Conservation (phyloP, 768 basidiomycete species). For the Guyanaporus albipodus region DNA sequence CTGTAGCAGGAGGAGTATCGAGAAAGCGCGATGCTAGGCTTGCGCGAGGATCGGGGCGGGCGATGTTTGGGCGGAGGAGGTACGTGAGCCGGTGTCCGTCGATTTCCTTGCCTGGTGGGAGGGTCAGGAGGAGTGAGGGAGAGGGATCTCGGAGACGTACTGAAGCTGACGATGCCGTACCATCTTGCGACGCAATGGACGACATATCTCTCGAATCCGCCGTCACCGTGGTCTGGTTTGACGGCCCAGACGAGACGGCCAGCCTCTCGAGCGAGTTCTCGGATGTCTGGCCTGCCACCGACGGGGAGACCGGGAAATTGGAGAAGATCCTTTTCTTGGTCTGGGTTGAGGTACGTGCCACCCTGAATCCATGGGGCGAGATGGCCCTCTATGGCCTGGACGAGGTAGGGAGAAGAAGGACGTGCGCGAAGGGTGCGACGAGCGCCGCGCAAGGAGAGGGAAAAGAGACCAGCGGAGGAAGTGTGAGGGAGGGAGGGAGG, state of each 20-base stretch:
- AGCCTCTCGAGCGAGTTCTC: slow-evolving; percentile 65
- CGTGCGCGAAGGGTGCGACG: slow-evolving; percentile 61
- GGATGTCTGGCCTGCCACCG: slow-evolving; percentile 49
- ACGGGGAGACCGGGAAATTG: slow-evolving; percentile 43
- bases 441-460: slow-evolving; percentile 72
- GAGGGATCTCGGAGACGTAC: slow-evolving; percentile 40
- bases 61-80: slow-evolving; percentile 73
- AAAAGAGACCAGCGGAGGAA: slow-evolving; percentile 72
- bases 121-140: slow-evolving; percentile 1
- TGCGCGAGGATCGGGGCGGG: slow-evolving; percentile 48
- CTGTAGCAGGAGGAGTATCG: slow-evolving; percentile 73
- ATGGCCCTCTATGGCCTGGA: slow-evolving; percentile 63
- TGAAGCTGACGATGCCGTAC: slow-evolving; percentile 77
- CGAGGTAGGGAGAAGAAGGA: slow-evolving; percentile 49
- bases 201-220: slow-evolving; percentile 74
- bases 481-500: slow-evolving; percentile 45
- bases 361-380: slow-evolving; percentile 62
- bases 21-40: slow-evolving; percentile 34
- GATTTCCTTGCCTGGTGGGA: slow-evolving; percentile 39
- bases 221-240: slow-evolving; percentile 33
- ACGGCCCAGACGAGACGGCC: slow-evolving; percentile 72
- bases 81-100: slow-evolving; percentile 65
- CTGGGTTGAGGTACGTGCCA: slow-evolving; percentile 53
- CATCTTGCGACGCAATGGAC: slow-evolving; percentile 82
- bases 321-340: slow-evolving; percentile 30